Evolutionary conservation across 1,139 yeast genomes (phyloP).

Genomic region (Pichia sp.): DNA sequence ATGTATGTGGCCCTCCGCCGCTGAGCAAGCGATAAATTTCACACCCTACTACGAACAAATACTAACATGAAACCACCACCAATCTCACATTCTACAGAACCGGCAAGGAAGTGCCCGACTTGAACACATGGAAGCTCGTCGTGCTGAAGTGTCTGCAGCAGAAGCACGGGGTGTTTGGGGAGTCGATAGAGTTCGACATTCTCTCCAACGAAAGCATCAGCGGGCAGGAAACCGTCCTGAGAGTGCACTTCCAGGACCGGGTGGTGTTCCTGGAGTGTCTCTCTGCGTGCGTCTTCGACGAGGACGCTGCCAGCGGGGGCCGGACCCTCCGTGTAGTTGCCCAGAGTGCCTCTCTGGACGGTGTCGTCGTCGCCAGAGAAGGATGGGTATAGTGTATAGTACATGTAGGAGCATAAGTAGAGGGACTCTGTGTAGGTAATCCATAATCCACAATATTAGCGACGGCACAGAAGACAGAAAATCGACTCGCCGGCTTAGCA

Average conservation of each 20-base stretch:
- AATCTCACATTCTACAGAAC: slow-evolving; percentile 7
- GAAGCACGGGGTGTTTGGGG: slow-evolving; percentile 42
- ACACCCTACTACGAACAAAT: no score
- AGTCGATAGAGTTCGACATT: slow-evolving; percentile 41
- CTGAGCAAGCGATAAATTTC: no score
- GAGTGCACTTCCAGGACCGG: slow-evolving; percentile 27
- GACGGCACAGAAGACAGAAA: no score
- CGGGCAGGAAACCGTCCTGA: slow-evolving; percentile 18
- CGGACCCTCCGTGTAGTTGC: slow-evolving; percentile 26
- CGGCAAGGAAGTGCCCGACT: slow-evolving; percentile 28
- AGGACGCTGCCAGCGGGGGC: slow-evolving; percentile 26
- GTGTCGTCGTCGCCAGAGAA: slow-evolving; percentile 4
- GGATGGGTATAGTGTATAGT: background rate
- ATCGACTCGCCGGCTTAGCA: no score
- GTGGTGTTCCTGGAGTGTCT: slow-evolving; percentile 21
- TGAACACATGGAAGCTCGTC: slow-evolving; percentile 42
- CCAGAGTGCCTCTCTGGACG: slow-evolving; percentile 14
- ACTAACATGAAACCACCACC: no score
- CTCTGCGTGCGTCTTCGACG: slow-evolving; percentile 26
- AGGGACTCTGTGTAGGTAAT: no score
- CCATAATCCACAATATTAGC: no score
- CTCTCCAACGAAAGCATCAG: slow-evolving; percentile 20
- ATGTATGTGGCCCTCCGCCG: slow-evolving; percentile 7
- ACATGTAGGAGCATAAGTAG: no score
- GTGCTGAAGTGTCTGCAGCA: slow-evolving; percentile 36